Evolutionary conservation across 2,329 filamentous ascomycete species (phyloP).

Genomic region (Elsinoe australis): DNA sequence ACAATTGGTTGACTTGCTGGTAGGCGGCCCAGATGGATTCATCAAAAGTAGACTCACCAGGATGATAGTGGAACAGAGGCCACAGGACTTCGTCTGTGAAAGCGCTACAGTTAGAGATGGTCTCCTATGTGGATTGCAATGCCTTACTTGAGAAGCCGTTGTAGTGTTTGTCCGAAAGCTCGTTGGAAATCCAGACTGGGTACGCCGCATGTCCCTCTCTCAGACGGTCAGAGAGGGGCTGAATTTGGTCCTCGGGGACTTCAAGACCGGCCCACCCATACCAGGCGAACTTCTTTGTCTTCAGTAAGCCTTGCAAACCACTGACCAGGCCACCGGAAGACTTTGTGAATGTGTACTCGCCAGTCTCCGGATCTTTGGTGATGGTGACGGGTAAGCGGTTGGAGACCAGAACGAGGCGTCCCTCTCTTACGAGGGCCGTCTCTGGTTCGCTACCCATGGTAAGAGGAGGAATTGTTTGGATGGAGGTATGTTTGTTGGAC

Average conservation of each 20-base stretch:
- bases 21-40: conserved; percentile 92
- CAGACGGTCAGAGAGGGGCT: conserved; percentile 65
- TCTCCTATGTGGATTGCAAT: too few relatives aligned
- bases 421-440: conserved; percentile 24
- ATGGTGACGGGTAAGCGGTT: conserved; percentile 96
- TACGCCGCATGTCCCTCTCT: conserved; percentile 83
- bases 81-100: conserved; percentile 85
- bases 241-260: conserved; percentile 75
- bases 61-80: conserved; percentile 98
- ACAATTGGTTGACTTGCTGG: conserved; percentile 83
- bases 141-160: conserved; percentile 90
- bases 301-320: conserved; percentile 81
- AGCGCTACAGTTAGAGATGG: background rate
- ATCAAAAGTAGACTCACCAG: conserved; percentile 96
- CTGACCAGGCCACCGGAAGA: conserved; percentile 94
- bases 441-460: background rate
- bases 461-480: background rate
- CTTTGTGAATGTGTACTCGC: conserved; percentile 89
- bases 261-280: conserved; percentile 96
- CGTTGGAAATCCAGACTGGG: conserved; percentile 87
- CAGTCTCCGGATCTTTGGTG: conserved; percentile 78
- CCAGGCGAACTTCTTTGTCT: conserved; percentile 93
- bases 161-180: conserved; percentile 90
- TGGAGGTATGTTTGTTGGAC: too few relatives aligned
- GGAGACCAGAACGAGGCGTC: conserved; percentile 72